Evolutionary conservation across 306 rosid species (phyloP), one percentile per base, ranked within the genome.

Genomic region (Pyrus pyrifolia): DNA sequence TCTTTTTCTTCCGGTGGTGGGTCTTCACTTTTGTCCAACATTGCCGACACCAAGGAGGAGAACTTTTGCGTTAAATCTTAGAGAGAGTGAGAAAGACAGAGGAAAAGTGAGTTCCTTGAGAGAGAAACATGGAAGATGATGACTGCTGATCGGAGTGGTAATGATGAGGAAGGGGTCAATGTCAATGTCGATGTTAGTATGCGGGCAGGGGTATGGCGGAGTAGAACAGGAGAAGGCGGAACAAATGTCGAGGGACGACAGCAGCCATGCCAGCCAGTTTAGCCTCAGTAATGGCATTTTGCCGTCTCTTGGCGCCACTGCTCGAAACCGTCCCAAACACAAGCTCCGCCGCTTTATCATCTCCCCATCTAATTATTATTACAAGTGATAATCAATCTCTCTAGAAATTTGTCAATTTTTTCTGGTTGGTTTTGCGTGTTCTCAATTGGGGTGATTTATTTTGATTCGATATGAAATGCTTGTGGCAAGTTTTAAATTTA

Each of bases 211-310:
- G 23, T 17, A 8, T 17, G 42, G 68, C 2, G 33, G 65, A 19
- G 1, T 23, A 22, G 80, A 76, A 19, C 31, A 11, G 62, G 81
- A 72, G 23, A n/a, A 5, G 71, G 30, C 55, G 15, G 83, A 81
- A 25, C 66, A 29, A 3, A 17, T 63, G 49, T 62, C 83, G 2
- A 82, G 52, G 22, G 88, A 86, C 6, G 89, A 81, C 2, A 88
- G 81, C 19, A 92, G 97, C 78, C 93, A 82, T 2, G 88, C 80
- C 40, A 93, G 98, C 81, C 90, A 84, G 15, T 86, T 78, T 79
- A 93, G 95, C 79, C 89, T 88, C 58, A 67, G 70, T 68, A 81
- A 81, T 5, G 91, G 85, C 6, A 45, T 87, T 58, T 88, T 93
- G 25, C 98, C 96, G 25, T 65, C 93, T 53, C 90, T 93, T 9